Conservation (phyloP, 2,329 filamentous ascomycete genomes). For the Byssothecium circinans region DNA sequence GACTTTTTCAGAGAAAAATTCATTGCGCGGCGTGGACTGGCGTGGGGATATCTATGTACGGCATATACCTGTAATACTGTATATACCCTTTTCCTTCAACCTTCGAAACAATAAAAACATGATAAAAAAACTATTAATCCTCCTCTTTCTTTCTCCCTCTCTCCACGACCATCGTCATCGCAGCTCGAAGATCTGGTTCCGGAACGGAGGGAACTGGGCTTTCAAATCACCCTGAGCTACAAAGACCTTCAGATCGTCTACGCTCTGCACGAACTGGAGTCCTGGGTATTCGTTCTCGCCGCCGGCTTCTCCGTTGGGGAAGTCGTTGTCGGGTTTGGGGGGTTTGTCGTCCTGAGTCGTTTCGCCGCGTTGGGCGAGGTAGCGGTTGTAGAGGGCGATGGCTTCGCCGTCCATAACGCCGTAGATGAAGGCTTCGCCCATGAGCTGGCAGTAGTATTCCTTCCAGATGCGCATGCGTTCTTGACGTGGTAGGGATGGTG, state of each 20-base stretch:
- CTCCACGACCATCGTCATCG: too few species aligned
- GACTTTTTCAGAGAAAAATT: too few species aligned
- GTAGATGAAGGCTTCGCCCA: constrained; percentile 20
- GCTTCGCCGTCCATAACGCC: constrained; percentile 22
- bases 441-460: constrained; percentile 9
- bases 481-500: neutral
- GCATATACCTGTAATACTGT: neutral
- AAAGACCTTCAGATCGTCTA: neutral
- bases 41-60: neutral
- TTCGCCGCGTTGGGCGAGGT: neutral
- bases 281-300: neutral
- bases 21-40: too few species aligned
- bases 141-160: too few species aligned
- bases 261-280: neutral
- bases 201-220: constrained; percentile 1
- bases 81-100: neutral
- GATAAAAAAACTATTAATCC: too few species aligned
- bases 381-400: constrained; percentile 2
- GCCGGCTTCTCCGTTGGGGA: too few species aligned
- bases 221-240: neutral
- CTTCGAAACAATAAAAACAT: too few species aligned
- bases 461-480: neutral
- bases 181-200: constrained; percentile 2
- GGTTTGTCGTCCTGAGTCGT: neutral
- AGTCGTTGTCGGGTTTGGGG: neutral